phyloP scores from a whole-genome alignment of 2,329 filamentous ascomycete species.

The Uncinocarpus reesii region DNA sequence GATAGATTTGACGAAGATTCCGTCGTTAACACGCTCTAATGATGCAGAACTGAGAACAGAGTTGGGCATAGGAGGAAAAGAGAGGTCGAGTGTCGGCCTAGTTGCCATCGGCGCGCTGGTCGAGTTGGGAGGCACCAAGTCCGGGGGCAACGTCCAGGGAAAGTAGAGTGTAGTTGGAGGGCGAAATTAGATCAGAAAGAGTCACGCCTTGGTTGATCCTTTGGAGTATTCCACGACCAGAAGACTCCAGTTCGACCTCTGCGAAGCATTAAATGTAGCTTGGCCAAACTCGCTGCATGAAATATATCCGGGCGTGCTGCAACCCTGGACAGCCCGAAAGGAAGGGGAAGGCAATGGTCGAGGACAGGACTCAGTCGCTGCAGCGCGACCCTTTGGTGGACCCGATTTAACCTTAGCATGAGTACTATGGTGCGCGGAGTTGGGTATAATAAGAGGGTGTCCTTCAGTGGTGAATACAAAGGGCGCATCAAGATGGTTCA shows the following conservation, averaged over 20 bases:
- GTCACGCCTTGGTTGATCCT: conserved; percentile 47
- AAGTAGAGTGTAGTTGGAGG: conserved; percentile 75
- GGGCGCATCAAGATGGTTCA: conserved; percentile 76
- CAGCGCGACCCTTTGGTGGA: conserved; percentile 9
- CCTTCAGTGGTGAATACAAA: conserved; percentile 96
- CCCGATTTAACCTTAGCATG: conserved; percentile 19
- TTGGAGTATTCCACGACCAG: conserved; percentile 45
- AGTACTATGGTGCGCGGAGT: conserved; percentile 3
- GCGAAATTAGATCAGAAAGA: conserved; percentile 46
- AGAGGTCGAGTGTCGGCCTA: conserved; percentile 60
- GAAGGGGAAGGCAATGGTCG: conserved; percentile 47
- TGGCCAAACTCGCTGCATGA: conserved; percentile 75
- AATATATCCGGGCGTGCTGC: conserved; percentile 74
- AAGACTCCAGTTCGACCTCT: conserved; percentile 48
- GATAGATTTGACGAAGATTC: conserved; percentile 51
- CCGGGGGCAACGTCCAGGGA: conserved; percentile 79
- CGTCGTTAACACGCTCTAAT: conserved; percentile 49
- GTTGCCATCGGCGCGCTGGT: conserved; percentile 63
- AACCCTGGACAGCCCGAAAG: conserved; percentile 66
- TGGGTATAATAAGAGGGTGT: conserved; percentile 78
- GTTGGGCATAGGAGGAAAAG: conserved; percentile 50
- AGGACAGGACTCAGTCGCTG: conserved; percentile 52
- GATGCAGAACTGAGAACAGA: conserved; percentile 39
- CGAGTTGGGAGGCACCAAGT: conserved; percentile 64
- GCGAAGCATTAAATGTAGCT: conserved; percentile 63